Evolutionary conservation across 2,329 filamentous ascomycete genomes (phyloP), one percentile per base, ranked within the genome.

Genomic region (Claviceps citrina): DNA sequence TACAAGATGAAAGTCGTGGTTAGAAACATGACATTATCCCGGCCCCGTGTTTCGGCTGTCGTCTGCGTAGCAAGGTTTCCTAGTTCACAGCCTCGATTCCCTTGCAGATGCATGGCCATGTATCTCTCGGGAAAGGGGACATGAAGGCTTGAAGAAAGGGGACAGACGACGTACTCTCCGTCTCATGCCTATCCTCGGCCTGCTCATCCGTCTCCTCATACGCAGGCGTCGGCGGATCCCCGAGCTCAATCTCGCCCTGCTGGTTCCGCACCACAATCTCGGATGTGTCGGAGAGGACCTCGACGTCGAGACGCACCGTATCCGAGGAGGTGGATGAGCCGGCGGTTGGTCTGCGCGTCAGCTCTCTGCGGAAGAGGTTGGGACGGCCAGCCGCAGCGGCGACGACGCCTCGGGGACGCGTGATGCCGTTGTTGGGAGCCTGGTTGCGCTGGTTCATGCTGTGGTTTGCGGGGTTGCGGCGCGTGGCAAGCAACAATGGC

Each of bases 221-320:
- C 7, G 63, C 57, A 12, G 67, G 66, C 44, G 68, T 64, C 1
- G 68, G 71, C 34, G 70, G 70, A 43, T 76, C 72, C 13, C 63
- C 64, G n/a, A 79, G 58, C 53, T 76, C 68, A 42, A 77, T 67
- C 47, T 79, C 74, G 36, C 76, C 76, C 49, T 78, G 70, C 55
- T 70, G 62, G 50, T 79, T 70, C 46, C 76, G 65, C 34, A 78
- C 68, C 7, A 81, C 70, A 43, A 81, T 78, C 47, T 78, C 74
- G 5, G 53, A 55, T n/a, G 52, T 58, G 36, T 68, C 64, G 5
- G 57, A 61, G n/a, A 62, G 52, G 13, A 62, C 58, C 36, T 68
- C 65, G 39, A 59, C 57, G 43, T 70, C 67, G n/a, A 71, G 56
- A 37, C 66, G 63, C 41, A 71, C 49, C 30, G 64, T 67, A 46